Evolutionary conservation across 805 yeast species (phyloP).

Genomic region (Millerago galiae): DNA sequence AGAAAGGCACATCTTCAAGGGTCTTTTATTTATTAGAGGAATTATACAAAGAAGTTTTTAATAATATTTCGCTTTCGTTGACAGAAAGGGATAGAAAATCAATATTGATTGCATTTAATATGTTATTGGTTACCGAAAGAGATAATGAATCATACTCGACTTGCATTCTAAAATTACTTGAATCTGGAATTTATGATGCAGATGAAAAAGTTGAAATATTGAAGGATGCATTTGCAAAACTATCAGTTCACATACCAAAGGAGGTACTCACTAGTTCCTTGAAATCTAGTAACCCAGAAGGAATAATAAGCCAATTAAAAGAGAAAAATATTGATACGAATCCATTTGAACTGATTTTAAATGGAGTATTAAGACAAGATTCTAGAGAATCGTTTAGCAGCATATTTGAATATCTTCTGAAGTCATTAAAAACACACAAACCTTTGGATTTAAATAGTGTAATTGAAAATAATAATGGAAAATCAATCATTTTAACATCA

Average conservation of each 20-base stretch:
- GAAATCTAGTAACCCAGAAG: neutral
- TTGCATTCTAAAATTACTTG: conserved; percentile 10
- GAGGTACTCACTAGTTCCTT: neutral
- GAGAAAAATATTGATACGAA: neutral
- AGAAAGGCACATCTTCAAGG: conserved; percentile 6
- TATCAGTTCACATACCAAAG: conserved; percentile 6
- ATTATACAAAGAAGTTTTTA: conserved; percentile 43
- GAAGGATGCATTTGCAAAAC: conserved; percentile 8
- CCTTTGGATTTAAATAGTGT: conserved; percentile 26
- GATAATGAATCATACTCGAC: conserved; percentile 13
- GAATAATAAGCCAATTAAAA: neutral
- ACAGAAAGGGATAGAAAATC: conserved; percentile 25
- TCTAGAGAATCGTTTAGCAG: neutral
- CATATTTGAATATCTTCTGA: neutral
- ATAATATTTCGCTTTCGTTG: conserved; percentile 38
- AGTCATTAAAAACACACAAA: neutral
- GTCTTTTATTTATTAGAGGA: conserved; percentile 27
- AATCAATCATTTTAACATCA: conserved; percentile 48
- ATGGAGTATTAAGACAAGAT: neutral
- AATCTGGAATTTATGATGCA: neutral
- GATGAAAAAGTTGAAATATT: neutral
- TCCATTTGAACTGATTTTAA: neutral
- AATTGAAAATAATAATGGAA: conserved; percentile 13
- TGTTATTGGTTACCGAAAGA: conserved; percentile 18
- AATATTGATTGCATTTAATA: conserved; percentile 35